These are phyloP conservation scores for Termitomyces sp. DNA, from an alignment of 768 basidiomycete genomes.

Conservation along the genomic window DNA sequence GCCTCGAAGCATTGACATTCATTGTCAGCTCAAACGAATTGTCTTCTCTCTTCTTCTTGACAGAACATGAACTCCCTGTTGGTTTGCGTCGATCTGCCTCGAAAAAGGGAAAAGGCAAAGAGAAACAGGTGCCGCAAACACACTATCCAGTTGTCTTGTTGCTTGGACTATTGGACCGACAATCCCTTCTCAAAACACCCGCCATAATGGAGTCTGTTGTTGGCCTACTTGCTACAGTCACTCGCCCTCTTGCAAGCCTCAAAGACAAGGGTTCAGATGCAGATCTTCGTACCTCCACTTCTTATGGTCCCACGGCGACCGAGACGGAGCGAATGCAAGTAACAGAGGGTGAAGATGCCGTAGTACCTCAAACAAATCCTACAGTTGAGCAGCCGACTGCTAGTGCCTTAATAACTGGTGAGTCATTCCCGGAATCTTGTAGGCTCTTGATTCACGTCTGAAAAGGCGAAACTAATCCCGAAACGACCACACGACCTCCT, in stretches of 20 bases:
- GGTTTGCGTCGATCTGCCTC: constrained; percentile 61
- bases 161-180: constrained; percentile 81
- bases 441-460: background rate
- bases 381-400: background rate
- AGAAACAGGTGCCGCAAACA: constrained; percentile 72
- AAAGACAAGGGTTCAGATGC: constrained; percentile 39
- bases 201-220: constrained; percentile 94
- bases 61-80: constrained; percentile 87
- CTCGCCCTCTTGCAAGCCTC: constrained; percentile 69
- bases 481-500: constrained; percentile 1
- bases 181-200: constrained; percentile 78
- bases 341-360: background rate
- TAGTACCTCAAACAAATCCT: background rate
- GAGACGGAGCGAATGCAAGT: constrained; percentile 6
- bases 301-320: background rate
- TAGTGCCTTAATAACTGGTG: constrained; percentile 1
- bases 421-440: background rate
- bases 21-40: constrained; percentile 83
- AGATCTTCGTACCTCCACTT: constrained; percentile 14
- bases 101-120: constrained; percentile 95
- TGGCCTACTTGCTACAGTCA: constrained; percentile 80
- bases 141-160: constrained; percentile 91
- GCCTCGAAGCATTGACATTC: constrained; percentile 83
- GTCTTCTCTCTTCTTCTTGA: constrained; percentile 90
- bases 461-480: constrained; percentile 4